Evolutionary conservation across 768 basidiomycete species (phyloP).

Genomic region (Boletus rufocinnamomeus): DNA sequence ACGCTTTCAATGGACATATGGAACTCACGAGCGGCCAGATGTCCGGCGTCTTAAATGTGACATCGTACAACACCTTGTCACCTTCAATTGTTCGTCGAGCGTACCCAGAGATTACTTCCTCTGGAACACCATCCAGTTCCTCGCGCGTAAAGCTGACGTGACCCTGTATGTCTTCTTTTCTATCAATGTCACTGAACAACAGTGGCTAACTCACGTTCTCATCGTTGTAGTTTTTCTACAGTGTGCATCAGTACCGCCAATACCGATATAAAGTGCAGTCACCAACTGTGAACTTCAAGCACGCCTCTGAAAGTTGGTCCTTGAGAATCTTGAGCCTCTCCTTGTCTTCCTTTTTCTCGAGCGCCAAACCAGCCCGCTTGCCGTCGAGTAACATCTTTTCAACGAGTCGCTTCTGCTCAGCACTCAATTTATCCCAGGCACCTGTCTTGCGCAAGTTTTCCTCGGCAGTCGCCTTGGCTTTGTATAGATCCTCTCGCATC

Average conservation of each 20-base stretch:
- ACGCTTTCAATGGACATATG: not conserved
- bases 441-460: constrained; percentile 65
- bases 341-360: constrained; percentile 62
- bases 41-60: constrained; percentile 81
- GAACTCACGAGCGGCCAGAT: constrained; percentile 68
- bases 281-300: constrained; percentile 73
- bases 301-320: constrained; percentile 74
- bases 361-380: constrained; percentile 71
- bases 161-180: constrained; percentile 42
- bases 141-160: constrained; percentile 63
- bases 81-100: constrained; percentile 56
- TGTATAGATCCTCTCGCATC: constrained; percentile 80
- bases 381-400: constrained; percentile 80
- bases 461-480: constrained; percentile 66
- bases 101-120: constrained; percentile 76
- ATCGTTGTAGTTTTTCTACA: constrained; percentile 84
- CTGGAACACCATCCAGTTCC: constrained; percentile 79
- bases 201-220: constrained; percentile 56
- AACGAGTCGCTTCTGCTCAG: constrained; percentile 73
- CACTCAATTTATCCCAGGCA: constrained; percentile 57
- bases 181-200: not conserved
- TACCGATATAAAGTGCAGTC: not conserved
- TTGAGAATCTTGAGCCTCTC: constrained; percentile 59
- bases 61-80: constrained; percentile 59
- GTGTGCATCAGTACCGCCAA: not conserved